These are phyloP conservation scores for Nakaseomyces sp. DNA, from an alignment of 1,139 yeast genomes.

Conservation along the genomic window DNA sequence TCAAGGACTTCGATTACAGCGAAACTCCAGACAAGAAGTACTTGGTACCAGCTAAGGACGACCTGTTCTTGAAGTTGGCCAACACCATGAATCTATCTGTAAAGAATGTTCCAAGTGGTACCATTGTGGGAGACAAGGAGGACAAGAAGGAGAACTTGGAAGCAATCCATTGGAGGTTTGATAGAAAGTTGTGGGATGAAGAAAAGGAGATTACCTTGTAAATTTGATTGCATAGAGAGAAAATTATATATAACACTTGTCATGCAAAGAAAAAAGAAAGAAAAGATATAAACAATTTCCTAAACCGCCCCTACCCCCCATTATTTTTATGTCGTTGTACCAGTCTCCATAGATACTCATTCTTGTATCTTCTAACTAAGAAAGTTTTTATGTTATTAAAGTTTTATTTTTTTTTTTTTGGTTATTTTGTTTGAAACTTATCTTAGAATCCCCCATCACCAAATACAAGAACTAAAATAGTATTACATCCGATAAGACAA, in stretches of 20 bases:
- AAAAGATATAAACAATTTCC: background rate
- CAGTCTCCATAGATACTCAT: conserved; percentile 2
- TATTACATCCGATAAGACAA: no score
- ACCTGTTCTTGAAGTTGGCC: conserved; percentile 45
- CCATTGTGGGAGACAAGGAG: conserved; percentile 45
- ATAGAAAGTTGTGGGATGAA: conserved; percentile 44
- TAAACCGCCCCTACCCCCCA: background rate
- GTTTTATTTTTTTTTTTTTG: background rate
- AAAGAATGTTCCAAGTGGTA: conserved; percentile 61
- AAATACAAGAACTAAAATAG: no score
- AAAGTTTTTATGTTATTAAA: background rate
- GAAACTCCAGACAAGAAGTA: conserved; percentile 16
- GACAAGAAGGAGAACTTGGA: conserved; percentile 35
- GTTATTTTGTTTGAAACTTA: background rate
- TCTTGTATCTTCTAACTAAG: background rate
- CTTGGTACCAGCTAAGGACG: conserved; percentile 28
- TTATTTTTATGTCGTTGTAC: conserved; percentile 2
- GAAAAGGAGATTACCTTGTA: conserved; percentile 45
- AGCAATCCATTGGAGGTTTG: conserved; percentile 63
- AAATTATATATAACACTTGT: background rate
- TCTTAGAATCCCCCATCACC: no score
- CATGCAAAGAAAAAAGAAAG: background rate
- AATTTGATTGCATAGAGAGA: conserved; percentile 5
- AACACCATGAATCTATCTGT: conserved; percentile 49
- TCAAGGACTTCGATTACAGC: conserved; percentile 44